These are phyloP conservation scores for Vigna unguiculata DNA, from an alignment of 306 rosid genomes.

Conservation along the genomic window DNA sequence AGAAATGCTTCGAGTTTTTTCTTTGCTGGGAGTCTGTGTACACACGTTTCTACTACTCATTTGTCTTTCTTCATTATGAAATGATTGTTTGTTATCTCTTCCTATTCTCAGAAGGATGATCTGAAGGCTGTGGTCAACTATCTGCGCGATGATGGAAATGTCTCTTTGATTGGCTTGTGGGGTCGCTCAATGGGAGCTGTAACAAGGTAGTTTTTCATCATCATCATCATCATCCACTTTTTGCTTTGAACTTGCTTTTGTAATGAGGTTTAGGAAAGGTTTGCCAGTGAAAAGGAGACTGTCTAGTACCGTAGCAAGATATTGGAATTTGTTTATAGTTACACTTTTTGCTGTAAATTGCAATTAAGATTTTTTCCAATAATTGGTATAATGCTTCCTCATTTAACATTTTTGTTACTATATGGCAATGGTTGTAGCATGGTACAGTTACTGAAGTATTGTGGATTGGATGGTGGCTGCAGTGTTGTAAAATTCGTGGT, in stretches of 20 bases:
- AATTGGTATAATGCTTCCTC: slow-evolving; percentile 20
- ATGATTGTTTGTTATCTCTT: slow-evolving; percentile 42
- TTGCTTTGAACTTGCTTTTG: slow-evolving; percentile 39
- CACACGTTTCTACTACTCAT: slow-evolving; percentile 7
- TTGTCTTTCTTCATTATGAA: slow-evolving; percentile 38
- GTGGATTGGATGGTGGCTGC: slow-evolving; percentile 17
- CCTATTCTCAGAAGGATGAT: slow-evolving; percentile 83
- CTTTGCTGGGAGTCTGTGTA: slow-evolving; percentile 28
- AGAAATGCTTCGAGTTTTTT: slow-evolving; percentile 10
- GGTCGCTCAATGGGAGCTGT: slow-evolving; percentile 99
- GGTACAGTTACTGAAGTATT: slow-evolving; percentile 18
- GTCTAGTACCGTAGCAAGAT: slow-evolving; percentile 29
- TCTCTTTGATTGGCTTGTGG: slow-evolving; percentile 99
- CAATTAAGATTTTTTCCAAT: slow-evolving; percentile 15
- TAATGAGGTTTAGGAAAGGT: slow-evolving; percentile 21
- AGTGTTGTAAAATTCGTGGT: neutral
- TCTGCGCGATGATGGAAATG: slow-evolving; percentile 94
- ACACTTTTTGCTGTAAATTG: slow-evolving; percentile 11
- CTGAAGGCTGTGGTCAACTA: slow-evolving; percentile 83
- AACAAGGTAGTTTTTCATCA: slow-evolving; percentile 77
- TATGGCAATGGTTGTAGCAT: slow-evolving; percentile 21
- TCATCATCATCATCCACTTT: slow-evolving; percentile 38
- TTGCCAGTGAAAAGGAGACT: slow-evolving; percentile 7
- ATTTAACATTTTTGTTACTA: neutral
- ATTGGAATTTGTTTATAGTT: slow-evolving; percentile 24